Evolutionary conservation across 345 rosid species (phyloP).

Genomic region (Linum lewisii): DNA sequence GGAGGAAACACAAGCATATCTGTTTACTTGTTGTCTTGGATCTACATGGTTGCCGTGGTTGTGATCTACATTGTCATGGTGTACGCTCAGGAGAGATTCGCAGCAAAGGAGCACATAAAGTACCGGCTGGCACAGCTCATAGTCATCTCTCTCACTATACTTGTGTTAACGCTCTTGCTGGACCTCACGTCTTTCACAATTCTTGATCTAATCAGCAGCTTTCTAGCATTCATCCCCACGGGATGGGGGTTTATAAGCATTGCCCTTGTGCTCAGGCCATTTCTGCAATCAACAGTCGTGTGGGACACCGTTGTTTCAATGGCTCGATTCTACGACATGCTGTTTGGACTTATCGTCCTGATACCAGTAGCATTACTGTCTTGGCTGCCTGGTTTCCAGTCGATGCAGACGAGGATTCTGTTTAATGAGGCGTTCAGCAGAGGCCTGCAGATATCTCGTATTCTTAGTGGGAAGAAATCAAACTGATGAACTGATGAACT

Average conservation of each 20-base stretch:
- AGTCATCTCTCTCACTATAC: constrained; percentile 41
- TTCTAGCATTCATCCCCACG: constrained; percentile 81
- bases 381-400: constrained; percentile 91
- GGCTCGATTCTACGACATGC: constrained; percentile 69
- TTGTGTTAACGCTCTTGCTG: constrained; percentile 50
- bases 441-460: constrained; percentile 76
- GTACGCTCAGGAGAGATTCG: constrained; percentile 62
- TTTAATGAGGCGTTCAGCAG: constrained; percentile 90
- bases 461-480: constrained; percentile 66
- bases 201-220: constrained; percentile 57
- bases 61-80: constrained; percentile 43
- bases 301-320: constrained; percentile 70
- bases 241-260: constrained; percentile 78
- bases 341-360: constrained; percentile 75
- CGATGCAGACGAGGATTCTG: constrained; percentile 81
- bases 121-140: constrained; percentile 82
- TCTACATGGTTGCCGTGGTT: constrained; percentile 41
- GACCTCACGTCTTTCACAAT: constrained; percentile 53
- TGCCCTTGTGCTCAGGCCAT: constrained; percentile 68
- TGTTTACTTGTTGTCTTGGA: constrained; percentile 82
- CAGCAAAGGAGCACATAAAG: constrained; percentile 71
- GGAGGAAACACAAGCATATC: constrained; percentile 42
- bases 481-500: neutral
- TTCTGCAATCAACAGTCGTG: constrained; percentile 45
- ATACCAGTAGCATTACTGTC: constrained; percentile 76